Conservation (phyloP, 192 early-diverging fungal genomes). For the Coemansia sp. region DNA sequence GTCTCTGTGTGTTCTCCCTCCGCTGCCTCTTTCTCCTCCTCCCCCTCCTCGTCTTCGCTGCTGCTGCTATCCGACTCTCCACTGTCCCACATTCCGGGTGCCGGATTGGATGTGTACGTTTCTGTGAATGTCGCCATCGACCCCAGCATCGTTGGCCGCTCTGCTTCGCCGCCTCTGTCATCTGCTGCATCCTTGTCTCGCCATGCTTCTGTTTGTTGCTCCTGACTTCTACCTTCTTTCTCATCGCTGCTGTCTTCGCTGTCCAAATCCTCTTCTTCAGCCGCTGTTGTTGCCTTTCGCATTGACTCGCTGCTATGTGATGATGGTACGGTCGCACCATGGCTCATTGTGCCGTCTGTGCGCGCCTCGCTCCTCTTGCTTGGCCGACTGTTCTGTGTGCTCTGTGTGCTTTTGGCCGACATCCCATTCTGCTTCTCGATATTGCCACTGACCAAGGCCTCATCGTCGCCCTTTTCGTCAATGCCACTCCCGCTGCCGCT, state of each 20-base stretch:
- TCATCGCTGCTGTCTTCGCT: not conserved
- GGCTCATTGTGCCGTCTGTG: not conserved
- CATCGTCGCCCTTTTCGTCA: not conserved
- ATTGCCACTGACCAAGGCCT: not conserved
- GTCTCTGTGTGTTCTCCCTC: no score
- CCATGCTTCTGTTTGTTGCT: not conserved
- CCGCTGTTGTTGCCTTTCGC: not conserved
- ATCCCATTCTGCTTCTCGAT: not conserved
- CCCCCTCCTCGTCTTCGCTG: not conserved
- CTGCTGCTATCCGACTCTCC: not conserved
- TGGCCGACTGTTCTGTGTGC: not conserved
- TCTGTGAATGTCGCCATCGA: slow-evolving; percentile 33
- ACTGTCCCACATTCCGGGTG: slow-evolving; percentile 40
- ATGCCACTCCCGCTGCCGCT: not conserved
- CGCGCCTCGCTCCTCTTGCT: not conserved
- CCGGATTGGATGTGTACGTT: slow-evolving; percentile 30
- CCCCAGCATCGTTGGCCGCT: slow-evolving; percentile 7
- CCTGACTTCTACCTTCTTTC: not conserved
- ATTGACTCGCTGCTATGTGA: not conserved
- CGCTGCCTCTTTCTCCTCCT: not conserved
- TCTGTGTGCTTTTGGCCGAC: not conserved
- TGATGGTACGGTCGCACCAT: not conserved
- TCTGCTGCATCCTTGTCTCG: not conserved
- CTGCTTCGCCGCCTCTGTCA: not conserved
- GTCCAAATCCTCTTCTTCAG: not conserved